Evolutionary conservation across 805 yeast species (phyloP).

Genomic region (Candida tallmaniae): DNA sequence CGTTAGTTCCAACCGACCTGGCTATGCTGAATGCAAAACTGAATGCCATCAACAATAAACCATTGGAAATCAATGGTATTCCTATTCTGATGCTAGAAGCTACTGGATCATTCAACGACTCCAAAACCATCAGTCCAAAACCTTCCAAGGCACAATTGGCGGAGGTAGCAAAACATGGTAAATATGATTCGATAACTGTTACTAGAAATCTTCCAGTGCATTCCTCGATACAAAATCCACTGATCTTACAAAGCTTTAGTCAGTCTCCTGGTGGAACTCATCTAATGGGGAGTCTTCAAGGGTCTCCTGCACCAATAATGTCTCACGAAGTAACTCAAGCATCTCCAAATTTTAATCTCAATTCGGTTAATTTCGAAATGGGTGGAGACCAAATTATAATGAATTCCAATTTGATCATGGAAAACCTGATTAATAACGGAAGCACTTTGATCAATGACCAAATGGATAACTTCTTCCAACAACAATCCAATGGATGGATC

Average conservation of each 20-base stretch:
- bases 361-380: slow-evolving; percentile 9
- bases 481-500: slow-evolving; percentile 82
- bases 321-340: not conserved
- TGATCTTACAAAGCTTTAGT: not conserved
- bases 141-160: not conserved
- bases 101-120: slow-evolving; percentile 48
- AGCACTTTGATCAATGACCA: slow-evolving; percentile 20
- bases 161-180: not conserved
- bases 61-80: slow-evolving; percentile 63
- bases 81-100: slow-evolving; percentile 72
- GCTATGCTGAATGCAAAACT: slow-evolving; percentile 63
- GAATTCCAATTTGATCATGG: slow-evolving; percentile 7
- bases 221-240: not conserved
- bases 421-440: slow-evolving; percentile 3
- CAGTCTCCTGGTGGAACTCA: not conserved
- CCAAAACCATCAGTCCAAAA: not conserved
- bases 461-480: slow-evolving; percentile 65
- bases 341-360: slow-evolving; percentile 4
- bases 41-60: slow-evolving; percentile 42
- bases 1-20: slow-evolving; percentile 79
- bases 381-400: slow-evolving; percentile 8
- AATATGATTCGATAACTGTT: too few relatives aligned
- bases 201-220: too few relatives aligned
- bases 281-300: not conserved
- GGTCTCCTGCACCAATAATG: not conserved